Conservation (phyloP, 1,139 yeast species). For the Hyphopichia pseudoburtonii region DNA sequence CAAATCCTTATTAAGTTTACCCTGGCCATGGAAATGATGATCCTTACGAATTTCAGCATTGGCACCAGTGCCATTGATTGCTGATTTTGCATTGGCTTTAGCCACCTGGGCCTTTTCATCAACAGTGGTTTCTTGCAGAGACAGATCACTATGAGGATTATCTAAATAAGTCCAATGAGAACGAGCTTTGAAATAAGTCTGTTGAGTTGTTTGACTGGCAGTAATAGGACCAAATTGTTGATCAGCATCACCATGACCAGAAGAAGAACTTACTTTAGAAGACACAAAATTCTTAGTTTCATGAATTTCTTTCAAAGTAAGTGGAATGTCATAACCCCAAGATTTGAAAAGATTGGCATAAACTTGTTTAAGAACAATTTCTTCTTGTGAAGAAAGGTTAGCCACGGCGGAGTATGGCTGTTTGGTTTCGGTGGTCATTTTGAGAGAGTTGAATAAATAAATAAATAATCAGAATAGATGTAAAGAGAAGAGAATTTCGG, state of each 20-base stretch:
- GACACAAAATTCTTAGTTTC: constrained; percentile 12
- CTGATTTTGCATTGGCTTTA: no score
- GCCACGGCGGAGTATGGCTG: no score
- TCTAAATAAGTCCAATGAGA: neutral
- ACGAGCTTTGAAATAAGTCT: neutral
- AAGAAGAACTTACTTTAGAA: constrained; percentile 11
- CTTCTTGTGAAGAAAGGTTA: constrained; percentile 20
- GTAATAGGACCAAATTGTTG: constrained; percentile 8
- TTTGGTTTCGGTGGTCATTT: no score
- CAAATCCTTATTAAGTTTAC: neutral
- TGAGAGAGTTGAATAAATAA: no score
- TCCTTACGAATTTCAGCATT: no score
- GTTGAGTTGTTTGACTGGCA: constrained; percentile 12
- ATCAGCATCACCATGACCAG: constrained; percentile 6
- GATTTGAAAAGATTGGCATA: constrained; percentile 68
- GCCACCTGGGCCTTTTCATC: neutral
- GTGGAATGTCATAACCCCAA: constrained; percentile 56
- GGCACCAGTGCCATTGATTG: no score
- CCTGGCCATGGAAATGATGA: constrained; percentile 1
- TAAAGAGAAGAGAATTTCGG: no score
- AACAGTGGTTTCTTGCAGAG: constrained; percentile 1
- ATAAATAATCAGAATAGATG: no score
- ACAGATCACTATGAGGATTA: neutral
- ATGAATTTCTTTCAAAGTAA: constrained; percentile 19
- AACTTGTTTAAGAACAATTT: constrained; percentile 65